Percentiles rank a stretch among this genome's conserved stretches.
phyloP scores from a whole-genome alignment of 805 yeast species.

The Starmerella tilneyi region DNA sequence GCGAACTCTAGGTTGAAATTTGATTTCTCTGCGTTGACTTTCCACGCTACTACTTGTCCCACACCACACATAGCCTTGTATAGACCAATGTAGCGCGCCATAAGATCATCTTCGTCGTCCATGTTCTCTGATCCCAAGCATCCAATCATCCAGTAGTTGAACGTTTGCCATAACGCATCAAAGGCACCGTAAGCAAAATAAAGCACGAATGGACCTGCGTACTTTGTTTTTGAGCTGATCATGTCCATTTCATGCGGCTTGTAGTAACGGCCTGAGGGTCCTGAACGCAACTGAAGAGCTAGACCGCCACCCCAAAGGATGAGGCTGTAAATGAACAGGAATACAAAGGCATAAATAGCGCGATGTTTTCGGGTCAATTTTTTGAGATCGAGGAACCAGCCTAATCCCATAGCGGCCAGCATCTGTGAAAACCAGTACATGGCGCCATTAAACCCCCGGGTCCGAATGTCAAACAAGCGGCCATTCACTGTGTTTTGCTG shows the following conservation, averaged over 20 bases:
- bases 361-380: conserved; percentile 36
- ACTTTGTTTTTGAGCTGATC: conserved; percentile 42
- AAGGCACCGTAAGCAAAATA: conserved; percentile 51
- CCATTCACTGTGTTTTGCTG: conserved; percentile 50
- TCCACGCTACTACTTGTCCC: conserved; percentile 54
- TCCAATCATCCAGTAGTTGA: conserved; percentile 48
- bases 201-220: conserved; percentile 50
- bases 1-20: conserved; percentile 38
- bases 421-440: conserved; percentile 53
- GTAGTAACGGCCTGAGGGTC: conserved; percentile 28
- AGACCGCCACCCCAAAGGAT: conserved; percentile 54
- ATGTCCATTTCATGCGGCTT: conserved; percentile 25
- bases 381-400: conserved; percentile 39
- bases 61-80: conserved; percentile 56
- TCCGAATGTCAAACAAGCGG: conserved; percentile 45
- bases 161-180: conserved; percentile 52
- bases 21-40: conserved; percentile 38
- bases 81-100: conserved; percentile 43
- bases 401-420: conserved; percentile 44
- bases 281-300: conserved; percentile 34
- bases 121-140: conserved; percentile 43
- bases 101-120: conserved; percentile 38
- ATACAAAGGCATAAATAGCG: conserved; percentile 37
- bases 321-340: conserved; percentile 35
- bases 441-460: conserved; percentile 50